Percentiles rank a stretch among this genome's conserved stretches.
Evolutionary conservation across 2,329 filamentous ascomycete genomes (phyloP).

Genomic region (Aspergillus viridinutans): DNA sequence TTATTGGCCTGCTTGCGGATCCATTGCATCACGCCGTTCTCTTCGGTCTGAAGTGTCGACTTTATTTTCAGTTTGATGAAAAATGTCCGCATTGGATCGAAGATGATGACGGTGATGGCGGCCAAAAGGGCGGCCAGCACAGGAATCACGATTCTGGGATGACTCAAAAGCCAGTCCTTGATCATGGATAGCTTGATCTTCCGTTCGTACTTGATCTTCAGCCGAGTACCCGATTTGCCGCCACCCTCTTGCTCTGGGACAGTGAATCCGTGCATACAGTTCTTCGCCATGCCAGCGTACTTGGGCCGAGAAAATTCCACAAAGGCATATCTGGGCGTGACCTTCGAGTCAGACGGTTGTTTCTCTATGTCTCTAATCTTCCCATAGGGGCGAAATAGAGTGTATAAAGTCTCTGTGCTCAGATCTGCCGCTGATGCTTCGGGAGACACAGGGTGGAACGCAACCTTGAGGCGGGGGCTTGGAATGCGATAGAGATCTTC

Average conservation of each 20-base stretch:
- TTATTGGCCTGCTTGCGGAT: constrained; percentile 61
- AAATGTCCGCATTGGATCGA: constrained; percentile 90
- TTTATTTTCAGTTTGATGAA: constrained; percentile 88
- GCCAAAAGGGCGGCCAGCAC: constrained; percentile 75
- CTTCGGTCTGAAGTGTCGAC: constrained; percentile 66
- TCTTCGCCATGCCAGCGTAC: constrained; percentile 81
- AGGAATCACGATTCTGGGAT: constrained; percentile 85
- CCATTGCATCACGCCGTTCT: constrained; percentile 74
- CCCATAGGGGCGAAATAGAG: constrained; percentile 82
- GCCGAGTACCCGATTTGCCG: constrained; percentile 68
- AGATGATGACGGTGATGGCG: constrained; percentile 77
- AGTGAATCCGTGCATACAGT: constrained; percentile 82
- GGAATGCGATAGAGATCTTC: constrained; percentile 87
- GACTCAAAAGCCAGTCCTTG: constrained; percentile 79
- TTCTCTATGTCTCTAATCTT: constrained; percentile 81
- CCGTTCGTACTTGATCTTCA: constrained; percentile 80
- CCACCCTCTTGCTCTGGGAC: constrained; percentile 66
- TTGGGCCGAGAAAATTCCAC: constrained; percentile 71
- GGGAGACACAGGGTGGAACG: constrained; percentile 72
- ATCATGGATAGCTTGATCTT: constrained; percentile 73
- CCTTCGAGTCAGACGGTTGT: constrained; percentile 81
- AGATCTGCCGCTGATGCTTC: constrained; percentile 72
- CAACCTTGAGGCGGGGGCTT: constrained; percentile 69
- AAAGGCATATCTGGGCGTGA: constrained; percentile 72
- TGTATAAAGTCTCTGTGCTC: constrained; percentile 81